Base-by-base conservation (phyloP, 2,329 filamentous ascomycete species). In the Myriosclerotinia duriaeana region DNA sequence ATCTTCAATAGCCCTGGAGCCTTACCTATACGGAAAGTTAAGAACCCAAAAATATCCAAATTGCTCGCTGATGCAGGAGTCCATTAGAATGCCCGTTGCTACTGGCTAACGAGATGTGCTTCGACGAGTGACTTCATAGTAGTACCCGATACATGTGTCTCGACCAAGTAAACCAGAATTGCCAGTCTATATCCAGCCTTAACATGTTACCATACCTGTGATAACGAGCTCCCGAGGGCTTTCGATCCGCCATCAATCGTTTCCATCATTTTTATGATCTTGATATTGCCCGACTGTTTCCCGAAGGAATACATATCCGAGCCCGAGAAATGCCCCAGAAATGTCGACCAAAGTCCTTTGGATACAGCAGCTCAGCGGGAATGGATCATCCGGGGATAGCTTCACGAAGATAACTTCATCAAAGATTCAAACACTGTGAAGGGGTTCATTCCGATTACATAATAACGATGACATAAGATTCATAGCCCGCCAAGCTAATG, bases 401-500 rank as follows among this genome's bases (percentile, higher is more conserved):
- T 50, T 53, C 52, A 53, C 26, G n/a, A 5, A 22, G 12, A 11
- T 3, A 2, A 2, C 14, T 14, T 5, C 50, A 53, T 53, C 50
- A 44, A 44, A 59, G 34, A 34, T 59, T 36, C 20, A 30, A 34
- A 14, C 17, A 15, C 40, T 3, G 15, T 46, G 55, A 46, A 34
- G 55, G 20, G 17, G 42, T 34, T n/a, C 6, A 9, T 52, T 38
- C 22, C 8, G 5, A 36, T 50, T 38, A 60, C 56, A 50, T 60
- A 60, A 60, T 20, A 44, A 60, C 42, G 5, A 60, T 60, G 44
- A 60, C 58, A 60, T 50, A 50, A 59, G n/a, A 4, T 34, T 36
- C 53, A 42, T 38, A 42, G 36, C 40, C 58, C 50, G 50, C 50
- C 30, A 50, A 22, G 30, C 58, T 50, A 60, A 60, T 30, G 7